Evolutionary conservation across 257 asterid species (phyloP).

Genomic region (Anisodus acutangulus): DNA sequence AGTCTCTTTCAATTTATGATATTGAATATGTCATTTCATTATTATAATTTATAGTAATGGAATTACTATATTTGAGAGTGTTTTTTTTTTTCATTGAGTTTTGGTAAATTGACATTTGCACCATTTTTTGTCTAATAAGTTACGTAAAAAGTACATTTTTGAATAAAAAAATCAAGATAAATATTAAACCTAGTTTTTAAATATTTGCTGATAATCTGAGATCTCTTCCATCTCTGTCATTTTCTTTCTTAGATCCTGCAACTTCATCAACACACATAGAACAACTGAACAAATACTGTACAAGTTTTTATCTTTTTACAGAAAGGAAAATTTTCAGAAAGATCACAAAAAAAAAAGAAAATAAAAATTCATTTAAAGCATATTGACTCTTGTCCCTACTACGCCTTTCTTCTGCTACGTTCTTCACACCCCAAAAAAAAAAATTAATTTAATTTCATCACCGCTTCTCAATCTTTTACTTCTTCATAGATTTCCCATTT

Average conservation of each 20-base stretch:
- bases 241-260: conserved; percentile 26
- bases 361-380: neutral
- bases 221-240: conserved; percentile 26
- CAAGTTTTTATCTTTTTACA: conserved; percentile 11
- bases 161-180: neutral
- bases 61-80: neutral
- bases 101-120: neutral
- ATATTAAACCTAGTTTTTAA: neutral
- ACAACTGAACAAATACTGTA: neutral
- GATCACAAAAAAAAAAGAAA: neutral
- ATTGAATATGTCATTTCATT: too few relatives aligned
- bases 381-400: conserved; percentile 24
- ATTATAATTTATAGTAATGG: too few relatives aligned
- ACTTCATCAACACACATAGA: neutral
- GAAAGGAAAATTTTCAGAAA: neutral
- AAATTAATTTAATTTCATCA: neutral
- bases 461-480: conserved; percentile 12
- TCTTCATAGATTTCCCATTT: conserved; percentile 28
- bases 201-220: neutral
- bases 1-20: too few relatives aligned
- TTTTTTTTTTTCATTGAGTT: too few relatives aligned
- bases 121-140: neutral
- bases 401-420: neutral
- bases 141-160: neutral
- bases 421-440: neutral